Percentiles rank a stretch among this genome's conserved stretches.
These are phyloP conservation scores for Mycena floridula DNA, from an alignment of 768 basidiomycete genomes.

Conservation along the genomic window DNA sequence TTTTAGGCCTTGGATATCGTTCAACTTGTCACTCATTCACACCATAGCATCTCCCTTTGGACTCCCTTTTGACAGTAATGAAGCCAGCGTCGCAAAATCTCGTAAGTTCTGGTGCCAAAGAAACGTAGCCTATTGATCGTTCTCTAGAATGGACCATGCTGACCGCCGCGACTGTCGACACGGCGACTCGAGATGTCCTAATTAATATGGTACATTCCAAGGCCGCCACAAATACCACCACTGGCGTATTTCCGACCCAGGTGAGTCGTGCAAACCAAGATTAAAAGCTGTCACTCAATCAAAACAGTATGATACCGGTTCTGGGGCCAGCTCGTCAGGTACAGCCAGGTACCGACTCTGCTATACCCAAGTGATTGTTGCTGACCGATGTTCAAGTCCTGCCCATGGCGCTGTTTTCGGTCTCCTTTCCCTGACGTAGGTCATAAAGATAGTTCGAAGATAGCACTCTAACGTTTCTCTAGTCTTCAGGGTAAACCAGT, in stretches of 20 bases:
- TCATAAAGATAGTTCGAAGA: neutral
- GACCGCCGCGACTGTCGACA: constrained; percentile 36
- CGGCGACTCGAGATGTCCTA: constrained; percentile 28
- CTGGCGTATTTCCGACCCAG: constrained; percentile 18
- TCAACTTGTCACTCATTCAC: neutral
- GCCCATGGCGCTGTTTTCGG: constrained; percentile 28
- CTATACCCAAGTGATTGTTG: neutral
- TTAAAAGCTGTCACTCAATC: too few species aligned
- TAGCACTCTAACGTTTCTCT: neutral
- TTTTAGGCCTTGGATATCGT: neutral
- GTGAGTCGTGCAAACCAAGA: too few species aligned
- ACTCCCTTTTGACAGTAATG: neutral
- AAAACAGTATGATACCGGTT: constrained; percentile 16
- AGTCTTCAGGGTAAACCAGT: neutral
- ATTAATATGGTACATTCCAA: constrained; percentile 22
- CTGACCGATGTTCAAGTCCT: constrained; percentile 13
- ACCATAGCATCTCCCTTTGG: neutral
- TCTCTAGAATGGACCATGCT: constrained; percentile 43
- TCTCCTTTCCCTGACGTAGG: constrained; percentile 12
- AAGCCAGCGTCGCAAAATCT: neutral
- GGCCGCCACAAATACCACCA: constrained; percentile 13
- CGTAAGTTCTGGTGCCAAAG: neutral
- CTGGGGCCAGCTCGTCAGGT: constrained; percentile 12
- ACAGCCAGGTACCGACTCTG: constrained; percentile 8
- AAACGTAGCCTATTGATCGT: neutral